Evolutionary conservation across 2,329 filamentous ascomycete genomes (phyloP).

Genomic region (Ceratocystis diversiconidia): DNA sequence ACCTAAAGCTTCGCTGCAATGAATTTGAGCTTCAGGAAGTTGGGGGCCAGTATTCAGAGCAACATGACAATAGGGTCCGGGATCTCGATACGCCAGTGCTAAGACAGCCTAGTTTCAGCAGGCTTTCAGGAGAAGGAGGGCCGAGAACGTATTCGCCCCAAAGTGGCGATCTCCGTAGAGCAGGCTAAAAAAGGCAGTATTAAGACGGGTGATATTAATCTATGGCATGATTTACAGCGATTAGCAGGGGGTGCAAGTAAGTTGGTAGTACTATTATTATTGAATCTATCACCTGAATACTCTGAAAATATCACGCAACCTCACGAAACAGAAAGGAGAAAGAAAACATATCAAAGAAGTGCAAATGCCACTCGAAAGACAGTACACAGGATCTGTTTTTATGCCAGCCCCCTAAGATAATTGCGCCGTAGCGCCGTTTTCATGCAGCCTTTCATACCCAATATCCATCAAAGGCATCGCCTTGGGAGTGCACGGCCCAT

Average conservation of each 20-base stretch:
- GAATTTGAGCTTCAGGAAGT: conserved; percentile 38
- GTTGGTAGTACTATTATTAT: neutral
- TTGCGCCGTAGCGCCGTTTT: too few relatives aligned
- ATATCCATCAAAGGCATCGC: too few relatives aligned
- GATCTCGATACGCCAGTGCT: conserved; percentile 29
- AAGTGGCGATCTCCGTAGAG: conserved; percentile 2
- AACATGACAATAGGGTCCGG: conserved; percentile 18
- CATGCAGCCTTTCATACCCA: too few relatives aligned
- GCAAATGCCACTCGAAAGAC: neutral
- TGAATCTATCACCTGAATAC: neutral
- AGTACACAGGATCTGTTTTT: neutral
- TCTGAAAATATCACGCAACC: neutral
- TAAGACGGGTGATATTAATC: neutral
- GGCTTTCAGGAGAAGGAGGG: conserved; percentile 23
- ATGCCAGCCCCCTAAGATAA: too few relatives aligned
- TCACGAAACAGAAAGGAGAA: neutral
- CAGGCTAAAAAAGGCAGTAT: neutral
- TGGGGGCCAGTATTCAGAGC: conserved; percentile 21
- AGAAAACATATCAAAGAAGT: neutral
- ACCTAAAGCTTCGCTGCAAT: conserved; percentile 23
- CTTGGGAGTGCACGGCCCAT: too few relatives aligned
- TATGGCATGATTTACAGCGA: too few relatives aligned
- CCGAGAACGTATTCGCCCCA: conserved; percentile 19
- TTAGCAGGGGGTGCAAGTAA: neutral
- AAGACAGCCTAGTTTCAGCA: conserved; percentile 34